A percentile compares a stretch with the other conserved stretches of the same genome.
Conservation (phyloP, 495 filamentous ascomycete genomes). For the Apodospora peruviana region DNA sequence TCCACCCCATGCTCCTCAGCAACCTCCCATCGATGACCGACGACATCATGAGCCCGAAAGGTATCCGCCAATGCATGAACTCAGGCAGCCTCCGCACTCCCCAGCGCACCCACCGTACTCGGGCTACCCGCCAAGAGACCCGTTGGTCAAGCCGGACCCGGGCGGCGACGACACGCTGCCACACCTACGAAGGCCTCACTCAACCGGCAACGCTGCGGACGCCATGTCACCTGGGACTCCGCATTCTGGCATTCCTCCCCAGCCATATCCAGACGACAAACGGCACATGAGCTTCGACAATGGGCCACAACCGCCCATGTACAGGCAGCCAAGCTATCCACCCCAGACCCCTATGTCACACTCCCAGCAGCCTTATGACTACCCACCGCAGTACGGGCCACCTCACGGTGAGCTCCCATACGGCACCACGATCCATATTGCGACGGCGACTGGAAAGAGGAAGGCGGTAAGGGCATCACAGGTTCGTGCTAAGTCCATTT, state of each 20-base stretch:
- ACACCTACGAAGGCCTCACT: constrained; percentile 39
- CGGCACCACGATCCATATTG: constrained; percentile 25
- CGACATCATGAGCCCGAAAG: constrained; percentile 45
- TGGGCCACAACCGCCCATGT: constrained; percentile 36
- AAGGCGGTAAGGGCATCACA: constrained; percentile 49
- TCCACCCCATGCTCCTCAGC: constrained; percentile 3
- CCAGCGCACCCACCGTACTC: constrained; percentile 39
- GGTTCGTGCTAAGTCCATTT: constrained; percentile 23
- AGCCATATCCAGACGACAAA: constrained; percentile 35
- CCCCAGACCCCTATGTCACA: constrained; percentile 41
- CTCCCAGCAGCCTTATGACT: constrained; percentile 39
- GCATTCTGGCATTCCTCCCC: constrained; percentile 24
- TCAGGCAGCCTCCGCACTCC: constrained; percentile 41
- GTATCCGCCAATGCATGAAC: constrained; percentile 46
- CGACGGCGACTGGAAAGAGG: constrained; percentile 36
- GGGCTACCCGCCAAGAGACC: constrained; percentile 34
- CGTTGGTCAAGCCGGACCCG: constrained; percentile 46
- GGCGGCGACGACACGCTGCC: constrained; percentile 40
- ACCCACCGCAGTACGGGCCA: constrained; percentile 24
- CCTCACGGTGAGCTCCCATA: constrained; percentile 23
- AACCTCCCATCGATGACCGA: constrained; percentile 37
- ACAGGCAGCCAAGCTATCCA: constrained; percentile 38
- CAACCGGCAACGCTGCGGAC: constrained; percentile 36
- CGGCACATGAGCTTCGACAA: constrained; percentile 44
- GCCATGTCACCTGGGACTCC: constrained; percentile 30